These are phyloP conservation scores for Skeletonema menzelii DNA, from an alignment of 108 stramenopile species.

Conservation along the genomic window DNA sequence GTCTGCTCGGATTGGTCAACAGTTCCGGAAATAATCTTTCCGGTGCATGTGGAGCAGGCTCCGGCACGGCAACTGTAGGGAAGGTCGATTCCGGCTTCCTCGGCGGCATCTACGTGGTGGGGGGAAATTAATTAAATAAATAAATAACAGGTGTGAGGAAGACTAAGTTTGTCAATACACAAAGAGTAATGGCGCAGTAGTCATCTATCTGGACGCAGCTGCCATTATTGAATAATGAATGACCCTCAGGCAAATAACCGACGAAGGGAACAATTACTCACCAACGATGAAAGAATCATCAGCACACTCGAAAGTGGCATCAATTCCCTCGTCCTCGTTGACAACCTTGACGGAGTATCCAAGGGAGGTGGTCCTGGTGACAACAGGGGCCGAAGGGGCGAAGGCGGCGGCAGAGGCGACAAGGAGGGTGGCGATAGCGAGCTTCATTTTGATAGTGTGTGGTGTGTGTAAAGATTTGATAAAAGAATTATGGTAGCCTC, in stretches of 20 bases:
- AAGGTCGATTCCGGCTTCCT: slow-evolving; percentile 29
- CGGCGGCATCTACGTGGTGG: slow-evolving; percentile 11
- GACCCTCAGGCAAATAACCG: not conserved
- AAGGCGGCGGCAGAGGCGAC: slow-evolving; percentile 33
- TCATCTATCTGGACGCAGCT: not conserved
- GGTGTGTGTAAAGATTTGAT: not conserved
- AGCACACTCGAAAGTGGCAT: slow-evolving; percentile 17
- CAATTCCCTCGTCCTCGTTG: slow-evolving; percentile 15
- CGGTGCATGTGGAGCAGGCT: slow-evolving; percentile 33
- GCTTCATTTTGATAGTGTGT: slow-evolving; percentile 17
- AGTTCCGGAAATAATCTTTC: slow-evolving; percentile 8
- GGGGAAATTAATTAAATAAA: not conserved
- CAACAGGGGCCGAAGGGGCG: slow-evolving; percentile 26
- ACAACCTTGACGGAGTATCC: slow-evolving; percentile 1
- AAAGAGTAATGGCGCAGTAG: not conserved
- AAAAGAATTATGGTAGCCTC: not conserved
- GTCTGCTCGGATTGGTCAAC: slow-evolving; percentile 34
- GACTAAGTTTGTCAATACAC: not conserved
- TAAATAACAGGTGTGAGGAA: not conserved
- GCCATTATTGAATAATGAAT: not conserved
- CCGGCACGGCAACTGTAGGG: slow-evolving; percentile 42
- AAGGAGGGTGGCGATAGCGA: slow-evolving; percentile 18
- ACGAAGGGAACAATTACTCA: not conserved
- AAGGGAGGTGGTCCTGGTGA: not conserved
- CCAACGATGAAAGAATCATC: slow-evolving; percentile 21